Evolutionary conservation across 768 basidiomycete genomes (phyloP).

Genomic region (Baorangia bicolor): DNA sequence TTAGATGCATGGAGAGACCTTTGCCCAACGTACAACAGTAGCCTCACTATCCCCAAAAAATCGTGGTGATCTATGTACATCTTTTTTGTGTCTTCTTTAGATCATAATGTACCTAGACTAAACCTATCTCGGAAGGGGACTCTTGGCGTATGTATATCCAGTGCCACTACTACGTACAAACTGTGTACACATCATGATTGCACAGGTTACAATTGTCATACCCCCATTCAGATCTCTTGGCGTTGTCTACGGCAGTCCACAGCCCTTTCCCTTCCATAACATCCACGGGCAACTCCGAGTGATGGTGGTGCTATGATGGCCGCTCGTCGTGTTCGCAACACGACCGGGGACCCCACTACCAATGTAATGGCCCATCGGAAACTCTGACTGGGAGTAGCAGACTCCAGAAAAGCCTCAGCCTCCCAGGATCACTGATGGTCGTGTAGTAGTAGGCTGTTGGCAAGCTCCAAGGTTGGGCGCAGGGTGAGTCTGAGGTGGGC

Average conservation of each 20-base stretch:
- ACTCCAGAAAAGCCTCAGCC: too few species aligned
- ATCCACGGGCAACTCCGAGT: neutral
- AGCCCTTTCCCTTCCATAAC: too few species aligned
- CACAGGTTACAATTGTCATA: neutral
- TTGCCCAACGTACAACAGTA: constrained; percentile 15
- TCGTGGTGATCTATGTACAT: neutral
- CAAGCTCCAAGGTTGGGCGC: too few species aligned
- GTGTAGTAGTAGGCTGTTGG: too few species aligned
- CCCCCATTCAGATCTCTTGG: too few species aligned
- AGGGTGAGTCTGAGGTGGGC: neutral
- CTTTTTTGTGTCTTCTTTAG: neutral
- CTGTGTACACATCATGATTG: neutral
- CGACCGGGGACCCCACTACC: too few species aligned
- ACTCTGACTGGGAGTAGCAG: too few species aligned
- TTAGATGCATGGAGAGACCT: constrained; percentile 20
- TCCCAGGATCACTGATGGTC: too few species aligned
- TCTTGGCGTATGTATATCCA: too few species aligned
- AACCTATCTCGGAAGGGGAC: neutral
- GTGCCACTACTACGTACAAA: neutral
- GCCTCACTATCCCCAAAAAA: neutral
- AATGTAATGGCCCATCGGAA: too few species aligned
- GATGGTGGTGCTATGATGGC: neutral
- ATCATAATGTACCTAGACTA: neutral
- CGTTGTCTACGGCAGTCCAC: too few species aligned
- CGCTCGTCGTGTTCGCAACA: too few species aligned